Evolutionary conservation across 495 filamentous ascomycete genomes (phyloP).

Genomic region (Rhypophila decipiens): DNA sequence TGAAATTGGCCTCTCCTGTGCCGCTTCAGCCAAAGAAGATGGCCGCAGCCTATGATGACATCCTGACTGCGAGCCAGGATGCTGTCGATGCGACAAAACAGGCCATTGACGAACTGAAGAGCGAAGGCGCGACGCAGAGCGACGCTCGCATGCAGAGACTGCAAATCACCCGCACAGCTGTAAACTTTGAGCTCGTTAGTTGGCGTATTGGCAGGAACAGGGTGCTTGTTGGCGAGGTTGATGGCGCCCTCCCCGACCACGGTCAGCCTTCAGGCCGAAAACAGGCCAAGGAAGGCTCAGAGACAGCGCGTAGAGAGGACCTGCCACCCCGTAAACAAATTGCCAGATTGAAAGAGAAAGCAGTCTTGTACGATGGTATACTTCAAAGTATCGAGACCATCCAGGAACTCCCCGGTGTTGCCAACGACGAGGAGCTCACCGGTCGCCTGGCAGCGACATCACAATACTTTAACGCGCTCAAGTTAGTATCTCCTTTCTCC

Average conservation of each 20-base stretch:
- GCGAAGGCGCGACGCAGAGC: conserved; percentile 75
- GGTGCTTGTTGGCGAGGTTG: conserved; percentile 70
- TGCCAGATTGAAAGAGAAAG: conserved; percentile 75
- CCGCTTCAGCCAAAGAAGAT: conserved; percentile 50
- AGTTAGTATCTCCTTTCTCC: conserved; percentile 42
- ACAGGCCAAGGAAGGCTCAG: conserved; percentile 33
- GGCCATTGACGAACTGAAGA: conserved; percentile 81
- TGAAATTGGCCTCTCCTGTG: conserved; percentile 56
- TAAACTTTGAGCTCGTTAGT: conserved; percentile 86
- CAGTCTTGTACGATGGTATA: conserved; percentile 88
- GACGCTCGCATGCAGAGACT: conserved; percentile 88
- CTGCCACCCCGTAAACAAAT: conserved; percentile 61
- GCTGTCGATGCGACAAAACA: conserved; percentile 88
- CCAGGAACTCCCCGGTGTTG: conserved; percentile 82
- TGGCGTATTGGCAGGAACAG: conserved; percentile 94
- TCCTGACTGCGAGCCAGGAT: conserved; percentile 87
- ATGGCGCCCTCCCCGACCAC: conserved; percentile 60
- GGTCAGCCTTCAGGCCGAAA: conserved; percentile 35
- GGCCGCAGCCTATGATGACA: conserved; percentile 83
- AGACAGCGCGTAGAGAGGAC: conserved; percentile 43
- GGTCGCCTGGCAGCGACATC: conserved; percentile 69
- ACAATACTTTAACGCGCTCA: conserved; percentile 81
- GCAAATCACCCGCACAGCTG: conserved; percentile 84
- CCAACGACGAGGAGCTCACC: conserved; percentile 72
- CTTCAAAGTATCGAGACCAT: conserved; percentile 84